phyloP scores from a whole-genome alignment of 2,329 filamentous ascomycete species.

The Epichloe festucae region DNA sequence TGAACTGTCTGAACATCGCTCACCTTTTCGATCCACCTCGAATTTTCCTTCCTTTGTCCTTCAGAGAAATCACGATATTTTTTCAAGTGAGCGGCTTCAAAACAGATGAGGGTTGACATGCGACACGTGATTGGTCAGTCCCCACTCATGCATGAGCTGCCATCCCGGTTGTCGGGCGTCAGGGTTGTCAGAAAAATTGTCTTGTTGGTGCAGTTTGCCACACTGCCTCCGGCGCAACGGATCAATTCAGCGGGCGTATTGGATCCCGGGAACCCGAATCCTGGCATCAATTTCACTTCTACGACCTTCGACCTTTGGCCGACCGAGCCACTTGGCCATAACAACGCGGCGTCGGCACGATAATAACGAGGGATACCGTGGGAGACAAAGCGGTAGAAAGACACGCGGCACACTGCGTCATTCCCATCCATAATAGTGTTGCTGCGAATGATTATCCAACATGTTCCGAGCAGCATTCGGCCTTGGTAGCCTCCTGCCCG shows the following conservation, averaged over 20 bases:
- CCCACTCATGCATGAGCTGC: neutral
- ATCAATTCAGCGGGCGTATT: no score
- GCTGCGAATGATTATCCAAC: neutral
- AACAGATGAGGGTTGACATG: neutral
- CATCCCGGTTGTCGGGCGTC: neutral
- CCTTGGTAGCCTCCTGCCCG: conserved; percentile 10
- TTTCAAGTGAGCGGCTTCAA: no score
- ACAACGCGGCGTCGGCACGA: neutral
- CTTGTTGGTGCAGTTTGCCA: neutral
- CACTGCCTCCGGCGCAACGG: neutral
- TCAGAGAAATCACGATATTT: no score
- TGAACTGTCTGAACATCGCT: no score
- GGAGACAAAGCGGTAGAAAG: neutral
- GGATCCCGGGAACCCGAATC: no score
- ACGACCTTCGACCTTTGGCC: no score
- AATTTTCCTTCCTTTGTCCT: no score
- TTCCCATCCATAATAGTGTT: neutral
- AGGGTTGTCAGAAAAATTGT: neutral
- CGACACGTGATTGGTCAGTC: neutral
- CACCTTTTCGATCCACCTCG: no score
- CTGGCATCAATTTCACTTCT: no score
- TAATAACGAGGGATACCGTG: neutral
- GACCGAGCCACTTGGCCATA: no score
- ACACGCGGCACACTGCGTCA: neutral
- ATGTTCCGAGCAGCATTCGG: conserved; percentile 17